These are phyloP conservation scores for Avena sativa DNA, from an alignment of 176 grass and related monocot genomes.

Conservation along the genomic window DNA sequence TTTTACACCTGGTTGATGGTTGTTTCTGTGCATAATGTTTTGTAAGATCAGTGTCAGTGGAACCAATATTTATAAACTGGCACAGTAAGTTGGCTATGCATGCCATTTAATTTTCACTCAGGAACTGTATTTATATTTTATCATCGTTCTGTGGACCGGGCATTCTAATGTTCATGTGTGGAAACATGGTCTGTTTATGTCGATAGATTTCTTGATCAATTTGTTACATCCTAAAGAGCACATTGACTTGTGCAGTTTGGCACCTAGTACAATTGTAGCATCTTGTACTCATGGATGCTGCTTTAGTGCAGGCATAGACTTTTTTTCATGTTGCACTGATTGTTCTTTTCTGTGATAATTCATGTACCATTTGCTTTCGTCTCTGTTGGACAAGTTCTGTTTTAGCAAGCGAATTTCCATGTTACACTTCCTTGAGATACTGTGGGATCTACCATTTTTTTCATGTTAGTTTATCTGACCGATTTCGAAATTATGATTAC, in stretches of 20 bases:
- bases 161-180: neutral
- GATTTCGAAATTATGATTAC: constrained; percentile 21
- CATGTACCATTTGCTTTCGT: neutral
- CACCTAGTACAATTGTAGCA: too few relatives aligned
- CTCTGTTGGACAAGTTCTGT: neutral
- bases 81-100: neutral
- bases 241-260: neutral
- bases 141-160: neutral
- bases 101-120: neutral
- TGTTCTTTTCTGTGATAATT: neutral
- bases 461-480: constrained; percentile 35
- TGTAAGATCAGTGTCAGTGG: neutral
- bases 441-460: neutral
- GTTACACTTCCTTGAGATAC: neutral
- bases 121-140: neutral
- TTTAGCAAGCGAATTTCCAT: neutral
- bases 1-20: neutral
- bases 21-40: neutral
- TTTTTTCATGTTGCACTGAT: neutral
- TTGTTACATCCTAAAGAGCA: neutral
- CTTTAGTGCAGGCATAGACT: neutral
- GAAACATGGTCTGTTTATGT: neutral
- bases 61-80: neutral
- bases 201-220: neutral
- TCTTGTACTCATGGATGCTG: too few relatives aligned